Base-by-base conservation (phyloP, 202 grass and related monocot species). In the Digitaria exilis region DNA sequence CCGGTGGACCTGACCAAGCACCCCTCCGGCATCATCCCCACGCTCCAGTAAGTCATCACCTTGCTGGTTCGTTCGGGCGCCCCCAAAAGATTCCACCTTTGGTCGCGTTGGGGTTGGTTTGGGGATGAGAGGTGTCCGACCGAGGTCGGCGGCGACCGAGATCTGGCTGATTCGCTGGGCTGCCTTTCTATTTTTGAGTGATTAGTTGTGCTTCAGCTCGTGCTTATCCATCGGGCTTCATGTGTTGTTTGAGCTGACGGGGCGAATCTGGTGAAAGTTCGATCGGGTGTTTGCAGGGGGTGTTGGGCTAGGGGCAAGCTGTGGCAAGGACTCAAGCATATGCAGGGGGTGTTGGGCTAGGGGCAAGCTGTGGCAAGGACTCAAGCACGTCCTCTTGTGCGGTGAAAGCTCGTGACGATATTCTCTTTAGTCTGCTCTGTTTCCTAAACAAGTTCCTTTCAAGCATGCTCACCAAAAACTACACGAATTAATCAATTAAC, bases 21-120 rank as follows among this genome's bases (percentile, higher is more conserved):
- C 60, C 92, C 92, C 63, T 94, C 92, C 68, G 92, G 92, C 22
- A 94, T 94, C 76, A 61, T 94, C 21, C 92, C 92, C 65, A 94
- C 76, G 69, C 88, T 94, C 81, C 92, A 94, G 92, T 94, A 94
- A 88, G 83, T 50, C 2, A 67, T 7, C 37, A 4, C 15, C 62
- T 65, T 35, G 8, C 63, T 37, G 62, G 54, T 16, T 5, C 10
- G 9, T n/a, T n/a, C n/a, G n/a, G n/a, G n/a, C n/a, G n/a, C n/a
- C n/a, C n/a, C 11, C 18, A 2, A 11, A 0, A 10, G 7, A 0
- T 28, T 49, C 16, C 35, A 2, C 35, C 17, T 13, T 60, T 13
- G 64, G 41, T 56, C 17, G 37, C 37, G 37, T 39, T 39, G 37
- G 37, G 37, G 37, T 39, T 9, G 37, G 37, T 5, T 39, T 39